These are phyloP conservation scores for Neofusicoccum sp. DNA, from an alignment of 2,329 filamentous ascomycete species.

Conservation along the genomic window DNA sequence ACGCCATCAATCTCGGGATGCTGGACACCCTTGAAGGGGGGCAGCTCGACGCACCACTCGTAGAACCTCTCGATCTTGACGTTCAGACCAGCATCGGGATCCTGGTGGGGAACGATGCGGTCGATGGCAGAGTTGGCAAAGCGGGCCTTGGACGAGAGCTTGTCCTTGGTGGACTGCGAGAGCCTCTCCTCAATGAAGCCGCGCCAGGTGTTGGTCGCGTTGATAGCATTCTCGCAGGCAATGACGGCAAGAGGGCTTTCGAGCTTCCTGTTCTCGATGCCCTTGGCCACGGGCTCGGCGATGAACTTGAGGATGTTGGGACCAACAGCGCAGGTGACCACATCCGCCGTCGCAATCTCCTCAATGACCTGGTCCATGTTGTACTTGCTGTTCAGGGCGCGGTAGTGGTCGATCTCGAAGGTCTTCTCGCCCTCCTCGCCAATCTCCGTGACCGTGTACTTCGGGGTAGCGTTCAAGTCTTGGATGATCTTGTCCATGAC, in stretches of 20 bases:
- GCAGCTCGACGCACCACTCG: slow-evolving; percentile 94
- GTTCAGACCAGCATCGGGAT: slow-evolving; percentile 74
- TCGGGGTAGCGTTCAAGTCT: slow-evolving; percentile 68
- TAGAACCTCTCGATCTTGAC: slow-evolving; percentile 98
- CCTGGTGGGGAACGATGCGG: slow-evolving; percentile 93
- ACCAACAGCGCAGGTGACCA: slow-evolving; percentile 95
- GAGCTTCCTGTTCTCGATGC: slow-evolving; percentile 71
- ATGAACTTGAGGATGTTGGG: slow-evolving; percentile 97
- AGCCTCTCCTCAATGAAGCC: slow-evolving; percentile 77
- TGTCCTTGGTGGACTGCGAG: slow-evolving; percentile 59
- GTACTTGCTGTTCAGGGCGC: slow-evolving; percentile 91
- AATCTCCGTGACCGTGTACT: slow-evolving; percentile 92
- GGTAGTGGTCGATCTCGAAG: slow-evolving; percentile 90
- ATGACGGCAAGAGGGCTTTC: slow-evolving; percentile 79
- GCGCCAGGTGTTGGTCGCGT: slow-evolving; percentile 84
- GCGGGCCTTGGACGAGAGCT: slow-evolving; percentile 71
- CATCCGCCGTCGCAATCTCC: slow-evolving; percentile 81
- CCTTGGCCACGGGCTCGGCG: slow-evolving; percentile 91
- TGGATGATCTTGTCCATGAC: slow-evolving; percentile 83
- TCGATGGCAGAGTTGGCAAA: slow-evolving; percentile 99
- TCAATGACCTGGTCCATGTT: slow-evolving; percentile 77
- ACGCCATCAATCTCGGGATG: slow-evolving; percentile 80
- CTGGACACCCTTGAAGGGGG: slow-evolving; percentile 68
- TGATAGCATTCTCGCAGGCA: slow-evolving; percentile 97
- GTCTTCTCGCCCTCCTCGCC: slow-evolving; percentile 76